Base-by-base conservation (phyloP, 2,329 filamentous ascomycete species). In the Fusarium illudens region DNA sequence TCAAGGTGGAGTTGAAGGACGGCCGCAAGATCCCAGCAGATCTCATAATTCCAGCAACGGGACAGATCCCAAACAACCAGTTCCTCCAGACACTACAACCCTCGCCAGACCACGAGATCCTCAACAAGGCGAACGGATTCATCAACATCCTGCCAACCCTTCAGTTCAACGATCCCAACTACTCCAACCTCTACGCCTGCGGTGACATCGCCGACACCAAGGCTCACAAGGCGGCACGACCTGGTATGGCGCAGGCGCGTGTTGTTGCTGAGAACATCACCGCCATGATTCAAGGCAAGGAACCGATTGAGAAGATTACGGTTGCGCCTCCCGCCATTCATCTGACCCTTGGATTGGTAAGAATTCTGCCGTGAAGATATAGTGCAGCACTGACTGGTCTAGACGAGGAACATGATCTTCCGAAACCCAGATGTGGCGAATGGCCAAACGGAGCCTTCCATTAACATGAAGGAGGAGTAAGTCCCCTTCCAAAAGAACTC, bases 351-450 rank as follows among this genome's bases (percentile, higher is more conserved):
- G 72, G 72, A 25, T n/a, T 74, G 57, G 70, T 74, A 62, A 25
- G 70, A 34, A 10, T 13, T 2, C 19, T 29, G 1, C 1, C 15
- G 2, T 0, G 1, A 2, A 6, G 0, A 3, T 2, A 4, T 20
- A 11, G 1, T 3, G 1, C 6, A 1, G 12, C 12, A 7, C 44
- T 61, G 69, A 22, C 64, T 4, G 3, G 0, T 1, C 3, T 9
- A 73, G 71, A 73, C 64, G 9, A 73, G 64, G 55, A 74, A 72
- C 1, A 74, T 74, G 34, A 70, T 74, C 13, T 74, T 74, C 22
- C 54, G 72, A 44, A 74, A 74, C 6, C 72, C 72, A 1, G 58
- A 70, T 19, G 52, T 58, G 0, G 48, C 44, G 9, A 64, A 66
- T 6, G 72, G 71, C 0, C 37, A 60, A 32, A 65, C 65, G 3